A percentile compares a stretch with the other conserved stretches of the same genome.
These are phyloP conservation scores for Yamadazyma epiphylla DNA, from an alignment of 1,139 yeast species.

Conservation along the genomic window DNA sequence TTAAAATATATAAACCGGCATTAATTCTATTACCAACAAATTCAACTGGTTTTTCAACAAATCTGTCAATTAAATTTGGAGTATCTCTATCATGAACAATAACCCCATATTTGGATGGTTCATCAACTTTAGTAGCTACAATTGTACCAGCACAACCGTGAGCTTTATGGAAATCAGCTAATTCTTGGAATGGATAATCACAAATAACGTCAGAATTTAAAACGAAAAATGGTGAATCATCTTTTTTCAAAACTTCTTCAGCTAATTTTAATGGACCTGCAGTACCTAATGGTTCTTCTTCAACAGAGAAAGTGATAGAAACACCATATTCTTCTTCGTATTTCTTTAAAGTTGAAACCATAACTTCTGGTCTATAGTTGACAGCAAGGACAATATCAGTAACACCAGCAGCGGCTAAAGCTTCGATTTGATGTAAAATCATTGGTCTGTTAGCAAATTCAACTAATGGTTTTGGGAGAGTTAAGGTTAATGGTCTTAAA, in stretches of 20 bases:
- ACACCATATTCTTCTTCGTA: conserved; percentile 96
- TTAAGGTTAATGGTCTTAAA: conserved; percentile 96
- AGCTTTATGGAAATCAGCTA: conserved; percentile 87
- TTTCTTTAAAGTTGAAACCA: conserved; percentile 92
- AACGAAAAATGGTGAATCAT: conserved; percentile 94
- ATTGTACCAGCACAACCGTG: conserved; percentile 99
- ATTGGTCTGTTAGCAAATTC: conserved; percentile 98
- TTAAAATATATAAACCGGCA: conserved; percentile 94
- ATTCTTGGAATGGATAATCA: conserved; percentile 94
- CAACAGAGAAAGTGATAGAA: conserved; percentile 93
- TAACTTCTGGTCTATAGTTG: conserved; percentile 98
- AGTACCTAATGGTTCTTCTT: conserved; percentile 98
- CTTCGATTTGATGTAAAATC: conserved; percentile 97
- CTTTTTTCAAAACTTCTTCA: conserved; percentile 89
- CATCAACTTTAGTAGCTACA: conserved; percentile 99
- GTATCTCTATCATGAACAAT: conserved; percentile 93
- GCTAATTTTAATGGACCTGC: conserved; percentile 99
- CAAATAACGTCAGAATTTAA: conserved; percentile 98
- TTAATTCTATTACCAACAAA: conserved; percentile 97
- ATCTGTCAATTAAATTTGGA: conserved; percentile 93
- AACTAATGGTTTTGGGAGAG: conserved; percentile 97
- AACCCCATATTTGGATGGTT: conserved; percentile 99
- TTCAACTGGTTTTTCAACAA: conserved; percentile 99
- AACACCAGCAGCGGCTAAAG: conserved; percentile 97
- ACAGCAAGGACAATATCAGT: conserved; percentile 98